A percentile compares a stretch with the other conserved stretches of the same genome.
Conservation (phyloP, 2,329 filamentous ascomycete genomes). For the Verticillium longisporum region DNA sequence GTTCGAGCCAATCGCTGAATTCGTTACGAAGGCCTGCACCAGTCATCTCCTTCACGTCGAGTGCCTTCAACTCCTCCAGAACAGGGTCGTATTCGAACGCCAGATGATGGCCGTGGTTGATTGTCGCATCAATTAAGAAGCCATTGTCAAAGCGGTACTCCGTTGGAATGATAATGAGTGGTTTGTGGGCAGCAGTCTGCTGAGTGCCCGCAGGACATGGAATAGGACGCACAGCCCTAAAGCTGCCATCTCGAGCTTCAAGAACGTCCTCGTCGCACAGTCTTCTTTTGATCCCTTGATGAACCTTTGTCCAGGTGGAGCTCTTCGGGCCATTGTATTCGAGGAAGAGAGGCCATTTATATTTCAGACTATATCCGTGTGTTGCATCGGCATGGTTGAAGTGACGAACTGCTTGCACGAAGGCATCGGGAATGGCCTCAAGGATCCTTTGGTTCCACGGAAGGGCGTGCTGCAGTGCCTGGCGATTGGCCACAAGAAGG, state of each 20-base stretch:
- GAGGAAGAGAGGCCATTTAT: neutral
- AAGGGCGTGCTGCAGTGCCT: constrained; percentile 11
- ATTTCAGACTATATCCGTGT: neutral
- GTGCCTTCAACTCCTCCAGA: neutral
- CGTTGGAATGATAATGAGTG: neutral
- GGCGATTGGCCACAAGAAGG: constrained; percentile 14
- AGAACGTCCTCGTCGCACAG: neutral
- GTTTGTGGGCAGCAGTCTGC: neutral
- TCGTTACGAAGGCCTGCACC: neutral
- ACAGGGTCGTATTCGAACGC: constrained; percentile 2
- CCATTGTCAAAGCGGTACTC: neutral
- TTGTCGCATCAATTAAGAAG: neutral
- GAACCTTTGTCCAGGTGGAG: neutral
- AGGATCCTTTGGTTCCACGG: constrained; percentile 10
- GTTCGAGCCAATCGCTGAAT: neutral
- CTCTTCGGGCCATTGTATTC: neutral
- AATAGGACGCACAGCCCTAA: neutral
- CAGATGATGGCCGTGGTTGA: neutral
- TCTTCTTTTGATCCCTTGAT: neutral
- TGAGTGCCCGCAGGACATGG: neutral
- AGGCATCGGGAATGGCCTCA: constrained; percentile 1
- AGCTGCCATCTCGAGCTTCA: neutral
- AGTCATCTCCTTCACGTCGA: neutral
- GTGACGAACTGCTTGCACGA: constrained; percentile 2
- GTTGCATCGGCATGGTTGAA: neutral